Base-by-base conservation (phyloP, 345 rosid genomes). In the Rhodamnia argentea region DNA sequence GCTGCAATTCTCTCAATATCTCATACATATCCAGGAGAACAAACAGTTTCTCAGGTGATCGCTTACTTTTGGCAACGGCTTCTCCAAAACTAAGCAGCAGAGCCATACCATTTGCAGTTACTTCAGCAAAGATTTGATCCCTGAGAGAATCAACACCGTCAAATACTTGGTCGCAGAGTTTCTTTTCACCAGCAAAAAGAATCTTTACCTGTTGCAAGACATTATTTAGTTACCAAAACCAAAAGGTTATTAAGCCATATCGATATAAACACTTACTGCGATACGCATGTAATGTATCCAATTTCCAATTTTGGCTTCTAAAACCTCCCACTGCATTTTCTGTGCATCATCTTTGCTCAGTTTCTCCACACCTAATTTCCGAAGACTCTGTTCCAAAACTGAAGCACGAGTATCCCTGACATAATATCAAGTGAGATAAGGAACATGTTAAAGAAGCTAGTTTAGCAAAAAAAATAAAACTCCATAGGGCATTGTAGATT, bases 231-330 rank as follows among this genome's bases (percentile, higher is more conserved):
- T 29, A 83, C 44, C 44, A 32, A 83, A 83, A 83, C 56, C 57
- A 32, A 20, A 47, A 82, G 56, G 54, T 42, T 76, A 81, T 42
- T 56, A 44, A 75, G 52, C 70, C 59, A 51, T 24, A 56, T 55
- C 10, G 3, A 82, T 47, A 16, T 53, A 9, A 88, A 88, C 86
- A 52, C 93, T 86, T 90, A 97, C 99, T 32, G 99, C 93, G 88
- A 97, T 95, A 76, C 99, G 92, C 99, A 97, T 96, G 88, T 93
- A 94, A 90, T 95, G 99, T 87, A 96, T 96, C 99, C 99, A 97
- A 75, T 95, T 96, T 88, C 96, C 99, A 82, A 97, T 97, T 90
- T 97, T 97, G 42, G 99, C 96, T 90, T 97, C 99, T 90, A 97
- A 90, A 87, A 94, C 98, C 86, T 97, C 99, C 99, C 99, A 96